Conservation (phyloP, 805 yeast genomes). For the Isabelozyma pseudorhagii region DNA sequence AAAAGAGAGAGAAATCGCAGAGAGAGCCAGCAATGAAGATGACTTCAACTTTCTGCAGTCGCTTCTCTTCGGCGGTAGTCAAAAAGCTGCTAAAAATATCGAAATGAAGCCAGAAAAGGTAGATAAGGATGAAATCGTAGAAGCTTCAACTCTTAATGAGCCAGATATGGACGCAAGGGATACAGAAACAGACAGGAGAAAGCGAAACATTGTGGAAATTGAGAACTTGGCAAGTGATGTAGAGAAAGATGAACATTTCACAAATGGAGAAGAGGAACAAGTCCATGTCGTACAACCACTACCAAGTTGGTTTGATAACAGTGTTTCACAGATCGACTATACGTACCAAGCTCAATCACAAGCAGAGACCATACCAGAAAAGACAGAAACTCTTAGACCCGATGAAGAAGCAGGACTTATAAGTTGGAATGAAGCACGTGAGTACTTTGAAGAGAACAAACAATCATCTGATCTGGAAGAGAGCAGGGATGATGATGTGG, state of each 20-base stretch:
- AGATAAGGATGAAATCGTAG: conserved; percentile 3
- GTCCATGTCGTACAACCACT: conserved; percentile 9
- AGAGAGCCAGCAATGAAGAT: background rate
- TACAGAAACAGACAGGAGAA: conserved; percentile 5
- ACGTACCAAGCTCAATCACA: conserved; percentile 1
- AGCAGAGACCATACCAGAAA: background rate
- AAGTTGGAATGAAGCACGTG: conserved; percentile 49
- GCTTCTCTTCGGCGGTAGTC: background rate
- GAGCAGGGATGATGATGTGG: conserved; percentile 5
- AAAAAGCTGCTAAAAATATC: conserved; percentile 1
- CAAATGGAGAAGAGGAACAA: conserved; percentile 1
- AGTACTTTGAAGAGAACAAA: conserved; percentile 13
- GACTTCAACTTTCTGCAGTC: background rate
- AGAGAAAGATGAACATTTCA: conserved; percentile 1
- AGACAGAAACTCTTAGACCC: background rate
- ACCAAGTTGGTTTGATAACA: conserved; percentile 31
- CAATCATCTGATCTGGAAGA: conserved; percentile 2
- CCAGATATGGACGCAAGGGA: too few relatives aligned
- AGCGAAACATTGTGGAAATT: conserved; percentile 12
- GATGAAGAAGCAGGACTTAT: conserved; percentile 50
- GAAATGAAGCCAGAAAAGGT: conserved; percentile 1
- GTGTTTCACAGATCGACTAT: conserved; percentile 1
- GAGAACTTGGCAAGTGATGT: conserved; percentile 9
- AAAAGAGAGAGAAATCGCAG: conserved; percentile 17
- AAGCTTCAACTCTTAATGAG: background rate